Evolutionary conservation across 441 rosid species (phyloP), one percentile per base, ranked within the genome.

Genomic region (Populus hybrid): DNA sequence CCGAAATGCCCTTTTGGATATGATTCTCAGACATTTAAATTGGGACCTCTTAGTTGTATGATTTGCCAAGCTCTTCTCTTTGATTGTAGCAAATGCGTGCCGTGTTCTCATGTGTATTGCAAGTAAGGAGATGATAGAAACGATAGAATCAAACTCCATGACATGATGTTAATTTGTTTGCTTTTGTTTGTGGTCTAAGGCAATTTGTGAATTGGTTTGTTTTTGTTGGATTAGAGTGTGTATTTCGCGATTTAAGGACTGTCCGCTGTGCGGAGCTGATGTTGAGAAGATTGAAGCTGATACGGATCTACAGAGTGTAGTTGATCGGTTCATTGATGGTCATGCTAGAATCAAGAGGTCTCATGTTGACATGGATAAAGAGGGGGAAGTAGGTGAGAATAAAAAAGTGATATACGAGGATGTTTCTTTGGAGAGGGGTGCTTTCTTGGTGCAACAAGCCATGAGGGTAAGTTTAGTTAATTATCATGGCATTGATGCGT

Each of bases 181-280:
- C 53, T 64, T 4, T n/a, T 33, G 16, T 67, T 71, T 73, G 71
- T 67, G 21, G 31, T 70, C 59, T 65, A 0, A 16, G 61, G n/a
- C 1, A n/a, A 3, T 9, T 74, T 68, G 38, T 35, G 38, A 18
- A 20, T 31, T 33, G 31, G 59, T 73, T 35, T 50, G 4, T 7
- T 50, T 69, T 72, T 75, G 24, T 77, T 83, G 81, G 45, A 29
- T 78, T 77, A 96, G 98, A 82, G 90, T 75, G 10, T 96, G 98
- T 69, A 70, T 94, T 73, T 75, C 89, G 40, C 92, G 96, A 61
- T 94, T 96, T 82, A 89, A 87, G 79, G 99, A 96, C 85, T 96
- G 99, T 35, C 99, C 98, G 7, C 76, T 96, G 18, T 96, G 98
- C 42, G 98, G 99, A 74, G 97, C 98, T 87, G 99, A 96, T 79